Conservation (phyloP, 768 basidiomycete species). For the Pulveroboletus frians region DNA sequence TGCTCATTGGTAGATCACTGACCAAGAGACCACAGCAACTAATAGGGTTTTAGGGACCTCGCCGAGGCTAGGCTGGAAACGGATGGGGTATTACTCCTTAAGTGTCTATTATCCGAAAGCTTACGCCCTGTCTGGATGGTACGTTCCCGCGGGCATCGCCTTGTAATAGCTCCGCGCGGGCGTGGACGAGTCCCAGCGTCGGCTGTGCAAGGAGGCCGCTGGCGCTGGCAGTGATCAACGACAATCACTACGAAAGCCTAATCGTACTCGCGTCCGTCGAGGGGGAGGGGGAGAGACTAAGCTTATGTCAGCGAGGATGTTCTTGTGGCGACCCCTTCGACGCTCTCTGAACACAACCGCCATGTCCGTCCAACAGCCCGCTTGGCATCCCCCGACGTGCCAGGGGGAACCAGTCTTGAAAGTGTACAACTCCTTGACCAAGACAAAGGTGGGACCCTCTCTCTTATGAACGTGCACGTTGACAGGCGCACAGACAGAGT, state of each 20-base stretch:
- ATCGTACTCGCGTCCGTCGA: no score
- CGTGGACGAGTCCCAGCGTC: background rate
- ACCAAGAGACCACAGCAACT: conserved; percentile 13
- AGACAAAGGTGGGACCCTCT: conserved; percentile 62
- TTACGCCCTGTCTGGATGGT: background rate
- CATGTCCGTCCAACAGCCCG: conserved; percentile 60
- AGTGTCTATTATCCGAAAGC: background rate
- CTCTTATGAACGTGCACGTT: conserved; percentile 1
- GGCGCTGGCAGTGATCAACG: background rate
- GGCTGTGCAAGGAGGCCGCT: background rate
- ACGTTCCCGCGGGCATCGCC: background rate
- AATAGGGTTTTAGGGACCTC: conserved; percentile 32
- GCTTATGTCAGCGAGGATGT: conserved; percentile 21
- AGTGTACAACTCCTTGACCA: conserved; percentile 90
- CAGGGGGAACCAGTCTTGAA: conserved; percentile 50
- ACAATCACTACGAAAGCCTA: background rate
- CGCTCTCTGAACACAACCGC: conserved; percentile 1
- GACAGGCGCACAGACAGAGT: conserved; percentile 55
- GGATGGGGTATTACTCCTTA: background rate
- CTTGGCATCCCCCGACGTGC: conserved; percentile 41
- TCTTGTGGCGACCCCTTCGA: conserved; percentile 3
- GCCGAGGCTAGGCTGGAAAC: conserved; percentile 8
- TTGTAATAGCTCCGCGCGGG: background rate
- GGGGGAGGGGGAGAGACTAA: no score
- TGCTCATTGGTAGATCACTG: conserved; percentile 23